phyloP scores from a whole-genome alignment of 805 yeast genomes.

The Yarrowia sp. region DNA sequence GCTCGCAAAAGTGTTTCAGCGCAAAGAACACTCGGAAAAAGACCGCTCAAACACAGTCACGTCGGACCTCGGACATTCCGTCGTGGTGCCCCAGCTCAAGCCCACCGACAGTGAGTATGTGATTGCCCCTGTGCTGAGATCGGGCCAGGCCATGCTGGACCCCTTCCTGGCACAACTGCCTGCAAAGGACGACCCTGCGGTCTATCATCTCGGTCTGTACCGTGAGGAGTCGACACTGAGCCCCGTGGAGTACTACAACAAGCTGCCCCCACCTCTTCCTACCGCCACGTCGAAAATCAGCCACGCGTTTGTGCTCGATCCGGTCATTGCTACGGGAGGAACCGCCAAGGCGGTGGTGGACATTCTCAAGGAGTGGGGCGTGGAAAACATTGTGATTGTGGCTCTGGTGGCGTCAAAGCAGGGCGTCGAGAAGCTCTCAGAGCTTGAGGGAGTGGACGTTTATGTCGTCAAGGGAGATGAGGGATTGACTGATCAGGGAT shows the following conservation, averaged over 20 bases:
- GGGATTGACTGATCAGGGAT: slow-evolving; percentile 34
- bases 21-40: neutral
- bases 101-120: slow-evolving; percentile 29
- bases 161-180: slow-evolving; percentile 37
- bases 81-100: slow-evolving; percentile 29
- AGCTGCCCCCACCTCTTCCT: slow-evolving; percentile 34
- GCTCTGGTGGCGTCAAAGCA: slow-evolving; percentile 34
- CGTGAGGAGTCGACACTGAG: slow-evolving; percentile 37
- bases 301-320: slow-evolving; percentile 38
- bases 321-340: slow-evolving; percentile 42
- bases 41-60: slow-evolving; percentile 15
- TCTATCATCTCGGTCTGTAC: slow-evolving; percentile 40
- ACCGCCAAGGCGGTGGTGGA: slow-evolving; percentile 39
- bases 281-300: slow-evolving; percentile 28
- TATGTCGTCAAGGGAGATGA: slow-evolving; percentile 37
- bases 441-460: slow-evolving; percentile 34
- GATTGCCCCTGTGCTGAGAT: slow-evolving; percentile 38
- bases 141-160: slow-evolving; percentile 39
- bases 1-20: slow-evolving; percentile 29
- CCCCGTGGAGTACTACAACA: slow-evolving; percentile 41
- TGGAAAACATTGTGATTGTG: slow-evolving; percentile 34
- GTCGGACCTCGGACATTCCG: slow-evolving; percentile 28
- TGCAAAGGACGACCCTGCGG: slow-evolving; percentile 33
- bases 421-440: slow-evolving; percentile 33
- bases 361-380: slow-evolving; percentile 39